phyloP scores from a whole-genome alignment of 2,329 filamentous ascomycete species.

The Fusarium lyarnte region DNA sequence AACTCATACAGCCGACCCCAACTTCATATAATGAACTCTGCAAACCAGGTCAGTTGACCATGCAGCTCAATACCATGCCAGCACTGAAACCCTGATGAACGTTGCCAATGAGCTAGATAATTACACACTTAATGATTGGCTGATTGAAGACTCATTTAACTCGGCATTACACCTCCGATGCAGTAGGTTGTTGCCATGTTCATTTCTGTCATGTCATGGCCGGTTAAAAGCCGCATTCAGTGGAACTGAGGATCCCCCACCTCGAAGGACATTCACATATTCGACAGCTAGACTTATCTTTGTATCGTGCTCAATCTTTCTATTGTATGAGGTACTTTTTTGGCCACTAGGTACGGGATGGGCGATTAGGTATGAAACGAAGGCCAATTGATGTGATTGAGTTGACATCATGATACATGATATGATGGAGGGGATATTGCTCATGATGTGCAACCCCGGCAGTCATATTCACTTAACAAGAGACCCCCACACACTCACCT shows the following conservation, averaged over 20 bases:
- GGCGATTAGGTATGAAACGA: background rate
- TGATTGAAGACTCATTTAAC: background rate
- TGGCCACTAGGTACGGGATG: rapidly evolving
- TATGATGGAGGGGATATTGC: background rate
- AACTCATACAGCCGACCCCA: background rate
- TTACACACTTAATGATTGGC: conserved; percentile 19
- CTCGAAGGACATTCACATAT: conserved; percentile 5
- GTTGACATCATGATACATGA: conserved; percentile 23
- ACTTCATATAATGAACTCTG: background rate
- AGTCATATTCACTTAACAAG: conserved; percentile 3
- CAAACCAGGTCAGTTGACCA: background rate
- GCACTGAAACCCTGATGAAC: background rate
- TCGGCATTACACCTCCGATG: conserved; percentile 15
- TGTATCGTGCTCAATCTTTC: background rate
- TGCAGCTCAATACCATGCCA: conserved; percentile 2
- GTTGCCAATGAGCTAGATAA: conserved; percentile 11
- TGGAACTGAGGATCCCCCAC: conserved; percentile 15
- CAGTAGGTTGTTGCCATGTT: background rate
- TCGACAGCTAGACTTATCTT: background rate
- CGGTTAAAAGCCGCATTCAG: conserved; percentile 35
- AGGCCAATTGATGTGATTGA: background rate
- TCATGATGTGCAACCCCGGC: conserved; percentile 14
- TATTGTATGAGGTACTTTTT: background rate
- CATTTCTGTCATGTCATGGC: conserved; percentile 20
- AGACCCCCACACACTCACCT: conserved; percentile 13